Percentiles rank a stretch among this genome's conserved stretches.
phyloP scores from a whole-genome alignment of 2,329 filamentous ascomycete species.

The Dryadomyces quercus-mongolicae region DNA sequence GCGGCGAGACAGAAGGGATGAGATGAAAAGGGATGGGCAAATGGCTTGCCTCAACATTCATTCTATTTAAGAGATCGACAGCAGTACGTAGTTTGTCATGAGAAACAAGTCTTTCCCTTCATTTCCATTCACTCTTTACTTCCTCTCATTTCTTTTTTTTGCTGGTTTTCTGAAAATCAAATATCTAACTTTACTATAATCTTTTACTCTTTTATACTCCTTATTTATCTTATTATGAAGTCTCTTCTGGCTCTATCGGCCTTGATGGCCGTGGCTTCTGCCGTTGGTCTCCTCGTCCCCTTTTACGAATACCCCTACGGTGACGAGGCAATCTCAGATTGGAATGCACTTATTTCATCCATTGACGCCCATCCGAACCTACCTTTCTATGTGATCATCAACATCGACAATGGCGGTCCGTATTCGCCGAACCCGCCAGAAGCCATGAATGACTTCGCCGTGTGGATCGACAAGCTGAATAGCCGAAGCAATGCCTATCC shows the following conservation, averaged over 20 bases:
- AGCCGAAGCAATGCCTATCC: conserved; percentile 8
- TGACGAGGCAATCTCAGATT: conserved; percentile 8
- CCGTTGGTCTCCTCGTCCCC: conserved; percentile 11
- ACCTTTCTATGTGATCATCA: conserved; percentile 12
- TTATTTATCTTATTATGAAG: not conserved
- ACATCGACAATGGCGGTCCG: conserved; percentile 9
- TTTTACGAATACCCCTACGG: conserved; percentile 13
- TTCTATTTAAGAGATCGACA: too few species aligned
- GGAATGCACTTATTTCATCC: conserved; percentile 10
- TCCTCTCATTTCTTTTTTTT: too few species aligned
- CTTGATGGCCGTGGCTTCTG: conserved; percentile 16
- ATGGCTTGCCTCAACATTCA: too few species aligned
- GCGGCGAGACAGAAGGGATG: too few species aligned
- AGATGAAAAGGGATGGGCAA: too few species aligned
- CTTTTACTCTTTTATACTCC: too few species aligned
- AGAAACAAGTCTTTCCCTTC: too few species aligned
- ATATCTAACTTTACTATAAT: too few species aligned
- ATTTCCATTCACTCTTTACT: too few species aligned
- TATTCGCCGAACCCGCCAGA: conserved; percentile 7
- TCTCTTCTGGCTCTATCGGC: not conserved
- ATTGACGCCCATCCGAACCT: conserved; percentile 10
- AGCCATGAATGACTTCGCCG: conserved; percentile 7
- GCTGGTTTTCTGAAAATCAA: too few species aligned
- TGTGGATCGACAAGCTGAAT: conserved; percentile 7
- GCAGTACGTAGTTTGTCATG: too few species aligned